Evolutionary conservation across 148 eudicot genomes (phyloP).

Genomic region (Tetragonia tetragonoides): DNA sequence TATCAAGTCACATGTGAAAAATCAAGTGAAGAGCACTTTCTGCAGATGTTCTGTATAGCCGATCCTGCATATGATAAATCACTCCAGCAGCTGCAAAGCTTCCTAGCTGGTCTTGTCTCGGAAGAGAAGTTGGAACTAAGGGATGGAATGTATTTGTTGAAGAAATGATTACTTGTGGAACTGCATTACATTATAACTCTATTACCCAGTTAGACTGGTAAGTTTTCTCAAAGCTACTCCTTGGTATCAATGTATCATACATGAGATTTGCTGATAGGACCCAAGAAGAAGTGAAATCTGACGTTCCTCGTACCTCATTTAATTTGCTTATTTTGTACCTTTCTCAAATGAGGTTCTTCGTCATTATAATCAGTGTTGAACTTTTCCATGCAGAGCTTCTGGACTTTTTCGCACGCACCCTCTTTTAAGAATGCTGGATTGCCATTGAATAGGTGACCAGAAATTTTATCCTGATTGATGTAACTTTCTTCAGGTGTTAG

Average conservation of each 20-base stretch:
- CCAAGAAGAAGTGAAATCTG: background rate
- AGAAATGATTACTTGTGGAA: constrained; percentile 43
- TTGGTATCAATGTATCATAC: background rate
- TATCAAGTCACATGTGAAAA: background rate
- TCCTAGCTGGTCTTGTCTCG: constrained; percentile 79
- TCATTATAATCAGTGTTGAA: background rate
- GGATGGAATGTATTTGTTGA: constrained; percentile 76
- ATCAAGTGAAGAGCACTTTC: constrained; percentile 14
- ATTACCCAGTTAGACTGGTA: constrained; percentile 1
- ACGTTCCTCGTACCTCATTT: background rate
- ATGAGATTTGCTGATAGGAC: background rate
- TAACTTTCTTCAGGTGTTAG: background rate
- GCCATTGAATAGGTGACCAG: background rate
- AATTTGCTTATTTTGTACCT: background rate
- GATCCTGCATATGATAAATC: constrained; percentile 94
- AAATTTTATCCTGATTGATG: constrained; percentile 1
- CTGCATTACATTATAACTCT: background rate
- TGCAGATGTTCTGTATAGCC: constrained; percentile 87
- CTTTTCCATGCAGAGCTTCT: background rate
- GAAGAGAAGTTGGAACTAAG: constrained; percentile 90
- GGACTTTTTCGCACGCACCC: background rate
- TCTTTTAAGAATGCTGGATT: background rate
- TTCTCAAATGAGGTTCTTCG: background rate
- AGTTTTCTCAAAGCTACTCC: background rate
- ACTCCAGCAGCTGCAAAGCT: constrained; percentile 91